Evolutionary conservation across 2,329 filamentous ascomycete genomes (phyloP), one percentile per base, ranked within the genome.

Genomic region (Zalaria obscura): DNA sequence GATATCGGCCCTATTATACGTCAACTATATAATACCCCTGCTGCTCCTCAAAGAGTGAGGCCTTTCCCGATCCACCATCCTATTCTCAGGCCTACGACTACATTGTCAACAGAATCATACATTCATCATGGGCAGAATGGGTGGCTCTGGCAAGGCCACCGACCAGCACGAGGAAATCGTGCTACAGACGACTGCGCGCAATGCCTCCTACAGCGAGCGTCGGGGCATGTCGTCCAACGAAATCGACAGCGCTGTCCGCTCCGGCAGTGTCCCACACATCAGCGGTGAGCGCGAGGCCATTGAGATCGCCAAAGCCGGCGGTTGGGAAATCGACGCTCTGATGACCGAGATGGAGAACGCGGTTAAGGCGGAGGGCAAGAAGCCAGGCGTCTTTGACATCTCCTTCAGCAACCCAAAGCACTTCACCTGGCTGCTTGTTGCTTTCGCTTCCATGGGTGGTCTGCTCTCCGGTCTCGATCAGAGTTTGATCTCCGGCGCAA

Each of bases 391-490:
- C 46, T 75, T 76, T 52, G 64, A 78, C 34, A 47, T 80, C 35
- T 60, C 72, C 31, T 76, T 82, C 60, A 67, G 66, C 39, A 70
- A 81, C 55, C 76, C 78, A 0, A 72, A 66, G 40, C 60, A 76
- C 52, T 85, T 83, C 56, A 84, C 79, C 26, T 80, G 71, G 65
- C 60, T 80, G 10, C 67, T 83, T 9, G 77, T 82, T 36, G 75
- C 69, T 1, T 84, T 84, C 50, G 80, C 80, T n/a, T 80, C 76
- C 10, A 81, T 84, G 76, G 80, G 80, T 39, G 80, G 80, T 55
- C 63, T 85, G 25, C 70, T 84, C 0, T 82, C 77, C 1, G 80
- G 80, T 45, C 67, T 85, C 18, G 80, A 85, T 53, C 80, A 85
- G 59, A 80, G 75, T 36, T 65, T 84, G 42, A 85, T 85, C 51